A percentile compares a stretch with the other conserved stretches of the same genome.
These are phyloP conservation scores for Galerina marginata DNA, from an alignment of 768 basidiomycete genomes.

Conservation along the genomic window DNA sequence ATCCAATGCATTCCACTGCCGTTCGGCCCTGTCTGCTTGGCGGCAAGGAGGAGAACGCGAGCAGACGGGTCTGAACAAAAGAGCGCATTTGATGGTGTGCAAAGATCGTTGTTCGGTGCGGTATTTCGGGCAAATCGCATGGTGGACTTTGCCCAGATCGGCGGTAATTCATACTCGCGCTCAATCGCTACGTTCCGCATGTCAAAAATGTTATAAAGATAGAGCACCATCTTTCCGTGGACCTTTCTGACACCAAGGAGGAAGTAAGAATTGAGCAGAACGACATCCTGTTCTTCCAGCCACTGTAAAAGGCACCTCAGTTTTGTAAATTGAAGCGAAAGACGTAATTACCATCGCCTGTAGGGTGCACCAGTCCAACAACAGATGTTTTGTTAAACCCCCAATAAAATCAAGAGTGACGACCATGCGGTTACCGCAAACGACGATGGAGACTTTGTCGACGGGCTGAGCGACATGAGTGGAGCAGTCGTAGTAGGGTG, in stretches of 20 bases:
- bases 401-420: slow-evolving; percentile 47
- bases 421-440: slow-evolving; percentile 50
- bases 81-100: slow-evolving; percentile 47
- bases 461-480: slow-evolving; percentile 42
- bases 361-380: slow-evolving; percentile 56
- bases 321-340: neutral
- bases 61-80: slow-evolving; percentile 61
- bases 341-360: slow-evolving; percentile 44
- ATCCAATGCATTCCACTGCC: slow-evolving; percentile 50
- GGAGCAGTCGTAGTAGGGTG: slow-evolving; percentile 46
- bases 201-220: slow-evolving; percentile 53
- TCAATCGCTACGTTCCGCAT: slow-evolving; percentile 45
- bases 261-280: slow-evolving; percentile 48
- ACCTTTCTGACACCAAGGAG: slow-evolving; percentile 48
- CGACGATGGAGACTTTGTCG: slow-evolving; percentile 37
- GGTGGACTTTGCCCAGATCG: slow-evolving; percentile 50
- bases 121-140: slow-evolving; percentile 56
- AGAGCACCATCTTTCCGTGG: slow-evolving; percentile 42
- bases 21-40: slow-evolving; percentile 41
- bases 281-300: slow-evolving; percentile 53
- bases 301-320: slow-evolving; percentile 40
- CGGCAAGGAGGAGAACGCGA: slow-evolving; percentile 54
- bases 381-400: slow-evolving; percentile 47
- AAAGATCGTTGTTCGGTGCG: slow-evolving; percentile 42
- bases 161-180: slow-evolving; percentile 63